A percentile compares a stretch with the other conserved stretches of the same genome.
These are phyloP conservation scores for Euphorbia pulcherrima DNA, from an alignment of 345 rosid species.

Conservation along the genomic window DNA sequence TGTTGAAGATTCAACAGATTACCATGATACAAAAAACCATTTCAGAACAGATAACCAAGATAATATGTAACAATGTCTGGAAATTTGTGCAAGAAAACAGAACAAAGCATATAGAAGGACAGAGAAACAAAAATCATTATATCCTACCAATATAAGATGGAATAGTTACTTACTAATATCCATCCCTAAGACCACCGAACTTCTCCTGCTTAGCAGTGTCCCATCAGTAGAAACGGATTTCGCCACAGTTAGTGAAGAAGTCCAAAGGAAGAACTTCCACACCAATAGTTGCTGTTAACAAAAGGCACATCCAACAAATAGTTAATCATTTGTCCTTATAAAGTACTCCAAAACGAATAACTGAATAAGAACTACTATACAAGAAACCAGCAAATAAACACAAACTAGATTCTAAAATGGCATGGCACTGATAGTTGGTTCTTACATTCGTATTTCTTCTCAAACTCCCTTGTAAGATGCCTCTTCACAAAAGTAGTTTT, in stretches of 20 bases:
- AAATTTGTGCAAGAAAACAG: too few relatives aligned
- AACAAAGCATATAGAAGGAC: too few relatives aligned
- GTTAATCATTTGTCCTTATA: not conserved
- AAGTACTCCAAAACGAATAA: not conserved
- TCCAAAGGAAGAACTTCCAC: constrained; percentile 96
- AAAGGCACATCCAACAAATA: not conserved
- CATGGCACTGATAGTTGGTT: too few relatives aligned
- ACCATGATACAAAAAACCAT: too few relatives aligned
- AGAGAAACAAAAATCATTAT: too few relatives aligned
- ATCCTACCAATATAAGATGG: not conserved
- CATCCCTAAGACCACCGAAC: constrained; percentile 94
- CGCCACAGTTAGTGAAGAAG: constrained; percentile 87
- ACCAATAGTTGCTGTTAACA: constrained; percentile 71
- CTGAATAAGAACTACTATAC: not conserved
- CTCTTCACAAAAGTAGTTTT: constrained; percentile 87
- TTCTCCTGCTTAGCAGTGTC: constrained; percentile 97
- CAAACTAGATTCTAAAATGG: too few relatives aligned
- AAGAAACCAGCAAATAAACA: too few relatives aligned
- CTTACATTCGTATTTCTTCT: constrained; percentile 94
- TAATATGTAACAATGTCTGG: too few relatives aligned
- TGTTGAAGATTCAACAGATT: too few relatives aligned
- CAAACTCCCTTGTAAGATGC: constrained; percentile 94
- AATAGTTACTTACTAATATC: constrained; percentile 64
- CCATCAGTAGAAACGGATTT: constrained; percentile 93
- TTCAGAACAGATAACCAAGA: too few relatives aligned